A percentile compares a stretch with the other conserved stretches of the same genome.
Evolutionary conservation across 805 yeast genomes (phyloP).

Genomic region (Ogataea dorogensis): DNA sequence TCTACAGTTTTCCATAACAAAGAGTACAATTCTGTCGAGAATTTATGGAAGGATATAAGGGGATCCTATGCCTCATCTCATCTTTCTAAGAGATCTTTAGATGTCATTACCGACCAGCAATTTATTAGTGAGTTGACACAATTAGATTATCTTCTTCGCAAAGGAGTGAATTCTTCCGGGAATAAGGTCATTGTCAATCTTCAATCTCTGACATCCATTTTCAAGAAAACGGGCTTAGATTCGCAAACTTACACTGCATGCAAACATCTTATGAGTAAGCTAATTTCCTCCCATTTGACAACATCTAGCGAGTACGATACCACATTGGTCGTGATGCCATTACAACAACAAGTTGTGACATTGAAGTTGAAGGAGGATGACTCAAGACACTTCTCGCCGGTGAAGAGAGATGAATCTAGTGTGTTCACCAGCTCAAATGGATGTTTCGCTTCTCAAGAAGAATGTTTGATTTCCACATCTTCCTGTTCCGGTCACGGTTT

Average conservation of each 20-base stretch:
- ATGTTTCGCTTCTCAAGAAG: slow-evolving; percentile 44
- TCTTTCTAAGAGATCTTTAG: slow-evolving; percentile 26
- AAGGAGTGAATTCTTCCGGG: slow-evolving; percentile 20
- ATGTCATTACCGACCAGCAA: slow-evolving; percentile 43
- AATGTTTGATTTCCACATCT: slow-evolving; percentile 46
- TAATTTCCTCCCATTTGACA: slow-evolving; percentile 25
- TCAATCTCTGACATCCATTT: slow-evolving; percentile 42
- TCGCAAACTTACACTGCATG: slow-evolving; percentile 43
- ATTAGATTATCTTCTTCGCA: slow-evolving; percentile 39
- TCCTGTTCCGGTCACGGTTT: slow-evolving; percentile 55
- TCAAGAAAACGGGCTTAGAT: slow-evolving; percentile 41
- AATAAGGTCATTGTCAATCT: slow-evolving; percentile 38
- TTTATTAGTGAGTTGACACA: slow-evolving; percentile 50
- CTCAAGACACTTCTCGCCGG: slow-evolving; percentile 14
- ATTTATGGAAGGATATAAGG: slow-evolving; percentile 39
- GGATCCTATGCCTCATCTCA: slow-evolving; percentile 16
- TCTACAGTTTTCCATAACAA: slow-evolving; percentile 24
- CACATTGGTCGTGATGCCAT: slow-evolving; percentile 36
- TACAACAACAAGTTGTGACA: slow-evolving; percentile 25
- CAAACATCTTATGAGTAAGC: slow-evolving; percentile 35
- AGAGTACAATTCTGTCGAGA: slow-evolving; percentile 33
- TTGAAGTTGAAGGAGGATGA: slow-evolving; percentile 17
- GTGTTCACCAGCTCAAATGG: slow-evolving; percentile 14
- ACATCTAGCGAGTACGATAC: slow-evolving; percentile 20
- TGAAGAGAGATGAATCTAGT: slow-evolving; percentile 23